Evolutionary conservation across 2,329 filamentous ascomycete species (phyloP).

Genomic region (Chaetomiaceae sp.): DNA sequence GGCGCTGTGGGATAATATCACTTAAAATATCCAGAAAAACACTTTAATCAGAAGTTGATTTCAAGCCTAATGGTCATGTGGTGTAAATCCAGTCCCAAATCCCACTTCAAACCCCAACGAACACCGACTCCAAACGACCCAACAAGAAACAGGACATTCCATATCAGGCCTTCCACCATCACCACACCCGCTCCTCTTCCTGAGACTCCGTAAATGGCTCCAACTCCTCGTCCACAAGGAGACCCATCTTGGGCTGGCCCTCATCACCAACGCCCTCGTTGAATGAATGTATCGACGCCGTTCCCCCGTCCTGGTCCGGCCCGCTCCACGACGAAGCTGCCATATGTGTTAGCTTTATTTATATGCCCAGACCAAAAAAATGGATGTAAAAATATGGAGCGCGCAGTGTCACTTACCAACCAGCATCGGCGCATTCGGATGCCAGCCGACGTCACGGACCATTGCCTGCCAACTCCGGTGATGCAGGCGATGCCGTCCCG

Average conservation of each 20-base stretch:
- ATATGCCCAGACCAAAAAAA: no score
- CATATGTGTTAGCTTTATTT: constrained; percentile 8
- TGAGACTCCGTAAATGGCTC: constrained; percentile 27
- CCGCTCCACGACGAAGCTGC: constrained; percentile 79
- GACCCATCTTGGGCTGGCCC: constrained; percentile 53
- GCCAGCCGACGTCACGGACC: constrained; percentile 86
- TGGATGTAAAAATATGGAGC: no score
- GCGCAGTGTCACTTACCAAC: constrained; percentile 56
- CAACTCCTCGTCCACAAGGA: constrained; percentile 57
- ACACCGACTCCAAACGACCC: no score
- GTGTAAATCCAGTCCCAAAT: no score
- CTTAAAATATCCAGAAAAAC: no score
- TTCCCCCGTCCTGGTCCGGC: constrained; percentile 63
- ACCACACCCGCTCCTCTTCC: background rate
- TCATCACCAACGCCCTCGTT: constrained; percentile 66
- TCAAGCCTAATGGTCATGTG: no score
- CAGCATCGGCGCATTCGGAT: constrained; percentile 76
- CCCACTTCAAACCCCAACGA: no score
- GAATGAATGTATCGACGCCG: constrained; percentile 73
- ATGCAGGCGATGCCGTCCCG: constrained; percentile 37
- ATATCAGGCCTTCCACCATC: no score
- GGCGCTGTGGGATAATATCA: no score
- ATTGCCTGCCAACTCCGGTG: constrained; percentile 58
- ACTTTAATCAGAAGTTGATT: no score
- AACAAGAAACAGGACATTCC: no score